Conservation (phyloP, 148 eudicot species). For the Heliosperma pusillum region DNA sequence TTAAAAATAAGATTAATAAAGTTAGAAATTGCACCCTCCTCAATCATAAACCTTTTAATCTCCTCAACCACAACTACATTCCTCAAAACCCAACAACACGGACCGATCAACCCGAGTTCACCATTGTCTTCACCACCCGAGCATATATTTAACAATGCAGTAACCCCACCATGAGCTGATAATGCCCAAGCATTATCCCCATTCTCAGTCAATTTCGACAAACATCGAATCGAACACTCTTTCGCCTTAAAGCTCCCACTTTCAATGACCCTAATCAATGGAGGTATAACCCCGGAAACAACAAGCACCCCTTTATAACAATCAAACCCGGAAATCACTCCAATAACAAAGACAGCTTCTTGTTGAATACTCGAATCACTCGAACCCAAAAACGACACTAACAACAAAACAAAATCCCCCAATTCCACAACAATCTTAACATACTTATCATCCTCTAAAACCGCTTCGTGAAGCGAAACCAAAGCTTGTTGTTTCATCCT, state of each 20-base stretch:
- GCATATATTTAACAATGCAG: conserved; percentile 52
- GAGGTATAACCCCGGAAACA: conserved; percentile 50
- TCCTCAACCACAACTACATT: conserved; percentile 83
- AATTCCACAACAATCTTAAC: conserved; percentile 50
- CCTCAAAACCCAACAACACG: conserved; percentile 60
- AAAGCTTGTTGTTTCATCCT: conserved; percentile 66
- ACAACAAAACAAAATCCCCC: conserved; percentile 33
- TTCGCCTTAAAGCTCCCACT: conserved; percentile 45
- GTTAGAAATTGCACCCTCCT: conserved; percentile 54
- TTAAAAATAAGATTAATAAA: conserved; percentile 44
- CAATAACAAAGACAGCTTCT: conserved; percentile 42
- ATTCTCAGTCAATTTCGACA: conserved; percentile 62
- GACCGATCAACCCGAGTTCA: conserved; percentile 38
- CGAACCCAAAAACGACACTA: conserved; percentile 56
- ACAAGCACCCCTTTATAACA: conserved; percentile 38
- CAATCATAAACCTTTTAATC: conserved; percentile 76
- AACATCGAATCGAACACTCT: conserved; percentile 45
- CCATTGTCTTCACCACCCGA: background rate
- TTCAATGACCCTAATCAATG: conserved; percentile 68
- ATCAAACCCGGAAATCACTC: conserved; percentile 44
- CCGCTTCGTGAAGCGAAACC: conserved; percentile 45
- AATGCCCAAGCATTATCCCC: conserved; percentile 89
- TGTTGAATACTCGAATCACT: conserved; percentile 52
- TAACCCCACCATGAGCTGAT: conserved; percentile 90
- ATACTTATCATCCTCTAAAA: conserved; percentile 64